phyloP scores from a whole-genome alignment of 2,329 filamentous ascomycete species.

The Remersonia thermophila region DNA sequence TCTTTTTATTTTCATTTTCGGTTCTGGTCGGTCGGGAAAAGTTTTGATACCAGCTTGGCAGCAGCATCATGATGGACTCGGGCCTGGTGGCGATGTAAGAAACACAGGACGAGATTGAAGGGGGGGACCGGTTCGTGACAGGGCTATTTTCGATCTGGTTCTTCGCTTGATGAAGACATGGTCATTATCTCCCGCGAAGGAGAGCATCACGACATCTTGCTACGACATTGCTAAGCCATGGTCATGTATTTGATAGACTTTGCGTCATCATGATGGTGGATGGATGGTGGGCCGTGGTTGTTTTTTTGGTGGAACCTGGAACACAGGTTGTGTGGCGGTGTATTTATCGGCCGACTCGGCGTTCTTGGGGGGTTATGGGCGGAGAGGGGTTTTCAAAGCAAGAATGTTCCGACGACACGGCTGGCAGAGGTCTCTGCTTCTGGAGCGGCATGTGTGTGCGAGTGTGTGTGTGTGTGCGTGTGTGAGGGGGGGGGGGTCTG shows the following conservation, averaged over 20 bases:
- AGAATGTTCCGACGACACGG: too few relatives aligned
- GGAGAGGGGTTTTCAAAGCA: conserved; percentile 5
- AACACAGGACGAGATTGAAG: conserved; percentile 12
- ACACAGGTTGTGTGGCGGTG: conserved; percentile 12
- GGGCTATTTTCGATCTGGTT: conserved; percentile 13
- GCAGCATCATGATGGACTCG: conserved; percentile 13
- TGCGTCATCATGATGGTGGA: conserved; percentile 13
- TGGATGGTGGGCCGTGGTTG: too few relatives aligned
- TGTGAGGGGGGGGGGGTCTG: too few relatives aligned
- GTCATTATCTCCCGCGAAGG: conserved; percentile 11
- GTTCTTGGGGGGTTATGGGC: conserved; percentile 15
- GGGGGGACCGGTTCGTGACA: conserved; percentile 6
- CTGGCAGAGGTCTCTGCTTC: too few relatives aligned
- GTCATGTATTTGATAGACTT: conserved; percentile 23
- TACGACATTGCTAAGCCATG: conserved; percentile 18
- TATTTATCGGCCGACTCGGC: conserved; percentile 16
- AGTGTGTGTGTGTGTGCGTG: too few relatives aligned
- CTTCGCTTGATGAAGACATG: conserved; percentile 12
- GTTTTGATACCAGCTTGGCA: conserved; percentile 22
- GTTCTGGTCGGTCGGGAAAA: conserved; percentile 20
- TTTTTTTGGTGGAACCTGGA: conserved; percentile 5
- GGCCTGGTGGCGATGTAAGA: too few relatives aligned
- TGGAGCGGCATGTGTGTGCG: too few relatives aligned
- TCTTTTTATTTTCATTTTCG: conserved; percentile 12
- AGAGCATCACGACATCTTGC: conserved; percentile 16